Conservation (phyloP, 176 grass and related monocot genomes). For the Aegilops umbellulata region DNA sequence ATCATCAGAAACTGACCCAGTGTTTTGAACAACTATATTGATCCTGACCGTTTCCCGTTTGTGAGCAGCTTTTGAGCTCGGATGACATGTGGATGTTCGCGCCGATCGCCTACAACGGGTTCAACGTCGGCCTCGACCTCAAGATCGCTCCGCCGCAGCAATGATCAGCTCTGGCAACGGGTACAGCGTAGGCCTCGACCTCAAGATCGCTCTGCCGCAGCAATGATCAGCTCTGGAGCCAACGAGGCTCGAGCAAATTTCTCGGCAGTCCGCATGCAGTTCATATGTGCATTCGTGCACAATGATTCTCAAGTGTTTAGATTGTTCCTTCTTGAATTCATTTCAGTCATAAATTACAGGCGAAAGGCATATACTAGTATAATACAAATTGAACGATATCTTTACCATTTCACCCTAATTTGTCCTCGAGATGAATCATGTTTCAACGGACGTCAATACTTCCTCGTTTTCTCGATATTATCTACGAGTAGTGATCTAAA, state of each 20-base stretch:
- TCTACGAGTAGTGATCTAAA: too few species aligned
- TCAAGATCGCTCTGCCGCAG: constrained; percentile 70
- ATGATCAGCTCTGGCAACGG: constrained; percentile 55
- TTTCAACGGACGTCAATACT: background rate
- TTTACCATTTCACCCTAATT: background rate
- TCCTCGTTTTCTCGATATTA: background rate
- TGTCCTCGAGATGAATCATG: background rate
- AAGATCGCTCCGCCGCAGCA: constrained; percentile 65
- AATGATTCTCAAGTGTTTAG: background rate
- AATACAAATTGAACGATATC: background rate
- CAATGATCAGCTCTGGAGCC: constrained; percentile 28
- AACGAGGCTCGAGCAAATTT: background rate
- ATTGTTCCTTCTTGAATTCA: constrained; percentile 10
- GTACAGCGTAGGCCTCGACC: constrained; percentile 81
- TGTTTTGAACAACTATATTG: background rate
- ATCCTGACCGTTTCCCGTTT: background rate
- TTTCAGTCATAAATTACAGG: constrained; percentile 11
- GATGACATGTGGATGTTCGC: constrained; percentile 97
- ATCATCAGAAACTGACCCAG: background rate
- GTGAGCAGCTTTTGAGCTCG: constrained; percentile 73
- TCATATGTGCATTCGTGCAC: constrained; percentile 13
- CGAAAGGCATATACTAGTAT: background rate
- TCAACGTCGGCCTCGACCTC: constrained; percentile 91
- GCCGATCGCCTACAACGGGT: constrained; percentile 88
- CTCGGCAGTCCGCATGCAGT: constrained; percentile 18